Base-by-base conservation (phyloP, 331 rosid genomes). In the Pyracantha coccinea region DNA sequence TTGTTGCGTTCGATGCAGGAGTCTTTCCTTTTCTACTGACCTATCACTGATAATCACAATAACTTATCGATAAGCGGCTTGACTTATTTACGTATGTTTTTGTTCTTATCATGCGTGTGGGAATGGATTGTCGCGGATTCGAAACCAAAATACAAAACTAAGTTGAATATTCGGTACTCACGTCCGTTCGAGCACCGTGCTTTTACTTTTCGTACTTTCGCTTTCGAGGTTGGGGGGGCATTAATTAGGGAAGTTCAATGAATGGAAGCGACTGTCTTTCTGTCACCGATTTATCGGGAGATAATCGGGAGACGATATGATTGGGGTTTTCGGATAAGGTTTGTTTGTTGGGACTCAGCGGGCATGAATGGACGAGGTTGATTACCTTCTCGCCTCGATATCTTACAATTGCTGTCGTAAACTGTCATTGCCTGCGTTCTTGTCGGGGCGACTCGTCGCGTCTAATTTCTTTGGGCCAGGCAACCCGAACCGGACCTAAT, bases 1-100 rank as follows among this genome's bases (percentile, higher is more conserved):
- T 87, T 90, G 91, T 92, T 82, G 81, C 86, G 89, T 90, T 83
- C 90, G 90, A 92, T 85, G 94, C 96, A 78, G 86, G 81, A 80
- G 83, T 78, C 90, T 81, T 82, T 78, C 88, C 63, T 78, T 82
- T 83, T 85, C 86, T 79, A 90, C 91, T 72, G 87, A 80, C 89
- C 82, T 65, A 77, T 84, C 91, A 79, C 87, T 78, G 50, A 91
- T 85, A 87, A 74, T 80, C 31, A 0, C 0, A 0, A 0, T 0
- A 0, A 2, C 31, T 33, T 81, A 68, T 86, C 19, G 24, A 90
- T 72, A 81, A 47, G 68, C 0, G 0, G 0, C 0, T 0, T 0
- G 0, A 0, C 0, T 0, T 0, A 0, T 44, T 38, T 83, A 79
- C 84, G 3, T 38, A 28, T 0, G 50, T 38, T 0, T 0, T 0